Base-by-base conservation (phyloP, 176 grass and related monocot genomes). In the Olyra latifolia region DNA sequence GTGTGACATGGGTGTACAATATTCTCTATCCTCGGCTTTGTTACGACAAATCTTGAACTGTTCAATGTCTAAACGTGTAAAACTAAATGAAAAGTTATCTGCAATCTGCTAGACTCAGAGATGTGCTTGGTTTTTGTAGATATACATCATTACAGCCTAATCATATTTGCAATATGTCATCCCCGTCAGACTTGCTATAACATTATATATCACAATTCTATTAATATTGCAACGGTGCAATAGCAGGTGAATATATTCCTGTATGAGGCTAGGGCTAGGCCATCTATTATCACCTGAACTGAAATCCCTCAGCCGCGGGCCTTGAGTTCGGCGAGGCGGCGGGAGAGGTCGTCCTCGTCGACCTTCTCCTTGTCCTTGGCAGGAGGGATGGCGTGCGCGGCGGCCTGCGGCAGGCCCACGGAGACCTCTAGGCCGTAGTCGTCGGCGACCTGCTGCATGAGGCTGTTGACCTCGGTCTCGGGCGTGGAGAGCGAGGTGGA, bases 371-470 rank as follows among this genome's bases (percentile, higher is more conserved):
- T 91, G 16, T 95, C 92, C 90, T 95, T 93, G 7, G 92, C 88
- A 0, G 92, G 88, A 0, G 95, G 92, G 48, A 98, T 91, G 25
- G 92, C 86, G 44, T 98, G 96, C 0, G 88, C 88, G 0, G 96
- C 88, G 0, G 96, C 85, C 84, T 93, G 90, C 2, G 95, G 95
- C 15, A 98, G 62, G 0, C 96, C 96, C 2, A 93, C 96, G 1
- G 90, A 93, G 22, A 99, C 96, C 84, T 99, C 96, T 11, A 99
- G 92, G 16, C 96, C 96, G 7, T 95, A 99, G 60, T 99, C 96
- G 47, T 99, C 96, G 0, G 96, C 96, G 12, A 98, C 92, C 88
- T 93, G 92, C 71, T 99, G 92, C 96, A 99, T 99, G 75, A 99
- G 90, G 54, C 90, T 93, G 86, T 99, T 99, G 77, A 99, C 96